Conservation (phyloP, 768 basidiomycete genomes). For the Suillus discolor region DNA sequence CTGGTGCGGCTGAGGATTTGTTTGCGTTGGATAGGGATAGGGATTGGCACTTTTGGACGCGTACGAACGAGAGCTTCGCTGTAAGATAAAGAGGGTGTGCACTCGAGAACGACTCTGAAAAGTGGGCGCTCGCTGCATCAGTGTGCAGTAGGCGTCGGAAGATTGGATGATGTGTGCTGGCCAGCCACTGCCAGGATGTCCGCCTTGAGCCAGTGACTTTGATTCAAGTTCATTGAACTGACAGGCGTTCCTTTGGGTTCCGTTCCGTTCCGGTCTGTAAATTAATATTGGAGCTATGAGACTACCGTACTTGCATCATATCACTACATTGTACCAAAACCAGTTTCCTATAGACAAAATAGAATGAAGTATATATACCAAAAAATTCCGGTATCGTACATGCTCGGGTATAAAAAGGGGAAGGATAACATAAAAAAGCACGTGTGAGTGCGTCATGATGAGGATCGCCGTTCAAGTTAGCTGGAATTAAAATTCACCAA, state of each 20-base stretch:
- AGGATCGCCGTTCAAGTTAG: background rate
- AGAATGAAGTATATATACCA: too few relatives aligned
- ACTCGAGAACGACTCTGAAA: background rate
- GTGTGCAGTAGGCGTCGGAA: background rate
- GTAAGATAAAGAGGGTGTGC: slow-evolving; percentile 9
- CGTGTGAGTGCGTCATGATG: background rate
- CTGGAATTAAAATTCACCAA: slow-evolving; percentile 45
- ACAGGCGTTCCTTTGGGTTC: background rate
- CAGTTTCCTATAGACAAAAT: too few relatives aligned
- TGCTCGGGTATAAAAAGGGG: background rate
- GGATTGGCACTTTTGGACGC: slow-evolving; percentile 29
- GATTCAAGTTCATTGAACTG: background rate
- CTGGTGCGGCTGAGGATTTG: slow-evolving; percentile 60
- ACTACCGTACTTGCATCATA: background rate
- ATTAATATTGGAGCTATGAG: background rate
- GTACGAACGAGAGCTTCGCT: slow-evolving; percentile 16
- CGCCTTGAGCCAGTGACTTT: background rate
- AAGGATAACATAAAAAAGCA: background rate
- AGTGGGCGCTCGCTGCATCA: background rate
- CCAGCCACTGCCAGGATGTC: background rate
- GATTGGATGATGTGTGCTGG: background rate
- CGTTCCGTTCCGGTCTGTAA: background rate
- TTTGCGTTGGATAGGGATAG: slow-evolving; percentile 53
- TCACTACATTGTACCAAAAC: too few relatives aligned
- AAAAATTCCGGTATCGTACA: too few relatives aligned